These are phyloP conservation scores for Lactarius hatsudake DNA, from an alignment of 768 basidiomycete genomes.

Conservation along the genomic window DNA sequence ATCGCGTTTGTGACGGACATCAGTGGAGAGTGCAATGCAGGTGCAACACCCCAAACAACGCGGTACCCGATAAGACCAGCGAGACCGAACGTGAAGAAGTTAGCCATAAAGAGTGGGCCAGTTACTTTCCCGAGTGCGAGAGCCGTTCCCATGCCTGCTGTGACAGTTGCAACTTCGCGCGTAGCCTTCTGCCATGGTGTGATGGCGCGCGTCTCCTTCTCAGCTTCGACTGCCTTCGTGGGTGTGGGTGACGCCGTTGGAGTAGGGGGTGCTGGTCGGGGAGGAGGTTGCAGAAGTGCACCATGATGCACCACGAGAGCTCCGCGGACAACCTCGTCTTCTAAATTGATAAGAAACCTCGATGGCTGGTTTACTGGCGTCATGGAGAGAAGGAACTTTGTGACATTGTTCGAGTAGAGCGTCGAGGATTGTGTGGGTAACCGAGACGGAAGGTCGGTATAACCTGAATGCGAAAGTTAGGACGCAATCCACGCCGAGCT, in stretches of 20 bases:
- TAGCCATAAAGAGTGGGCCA: constrained; percentile 81
- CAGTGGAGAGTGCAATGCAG: constrained; percentile 83
- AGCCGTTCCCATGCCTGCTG: constrained; percentile 70
- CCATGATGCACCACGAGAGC: constrained; percentile 74
- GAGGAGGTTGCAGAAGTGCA: constrained; percentile 59
- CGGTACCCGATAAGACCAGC: constrained; percentile 85
- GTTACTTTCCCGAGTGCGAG: constrained; percentile 78
- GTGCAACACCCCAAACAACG: constrained; percentile 87
- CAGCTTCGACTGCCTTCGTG: constrained; percentile 45
- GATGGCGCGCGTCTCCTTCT: constrained; percentile 48
- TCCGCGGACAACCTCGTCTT: constrained; percentile 83
- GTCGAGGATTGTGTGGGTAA: constrained; percentile 88
- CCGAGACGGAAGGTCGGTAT: constrained; percentile 83
- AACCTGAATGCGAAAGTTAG: constrained; percentile 44
- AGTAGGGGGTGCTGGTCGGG: constrained; percentile 66
- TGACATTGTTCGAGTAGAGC: constrained; percentile 88
- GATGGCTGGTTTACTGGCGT: constrained; percentile 47
- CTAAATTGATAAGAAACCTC: constrained; percentile 64
- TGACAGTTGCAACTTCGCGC: constrained; percentile 69
- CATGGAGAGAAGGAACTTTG: constrained; percentile 83
- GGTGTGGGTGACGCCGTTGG: constrained; percentile 48
- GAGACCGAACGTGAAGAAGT: constrained; percentile 85
- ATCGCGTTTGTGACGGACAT: constrained; percentile 93
- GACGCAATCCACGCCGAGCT: not conserved
- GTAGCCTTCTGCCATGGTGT: constrained; percentile 85